Percentiles rank a stretch among this genome's conserved stretches.
These are phyloP conservation scores for Aspergillus baeticus DNA, from an alignment of 495 filamentous ascomycete species.

Conservation along the genomic window DNA sequence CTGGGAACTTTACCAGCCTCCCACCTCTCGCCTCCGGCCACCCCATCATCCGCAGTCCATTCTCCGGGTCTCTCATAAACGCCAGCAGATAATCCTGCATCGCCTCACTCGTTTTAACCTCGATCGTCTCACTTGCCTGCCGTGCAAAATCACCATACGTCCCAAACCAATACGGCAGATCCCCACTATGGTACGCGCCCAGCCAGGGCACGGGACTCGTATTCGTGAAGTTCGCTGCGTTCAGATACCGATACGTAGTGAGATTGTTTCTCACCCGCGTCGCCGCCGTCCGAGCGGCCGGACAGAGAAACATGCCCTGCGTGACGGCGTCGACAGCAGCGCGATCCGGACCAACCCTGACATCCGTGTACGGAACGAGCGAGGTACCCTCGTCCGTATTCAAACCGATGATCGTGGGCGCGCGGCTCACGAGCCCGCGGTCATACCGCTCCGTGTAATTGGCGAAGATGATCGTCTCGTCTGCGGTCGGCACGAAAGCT, in stretches of 20 bases:
- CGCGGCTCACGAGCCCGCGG: too few relatives aligned
- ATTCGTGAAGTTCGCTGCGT: conserved; percentile 43
- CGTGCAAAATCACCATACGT: conserved; percentile 37
- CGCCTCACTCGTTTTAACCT: conserved; percentile 29
- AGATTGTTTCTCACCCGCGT: conserved; percentile 19
- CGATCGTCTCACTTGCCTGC: conserved; percentile 29
- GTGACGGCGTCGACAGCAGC: conserved; percentile 15
- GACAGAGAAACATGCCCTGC: conserved; percentile 8
- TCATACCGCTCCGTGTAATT: too few relatives aligned
- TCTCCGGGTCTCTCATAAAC: conserved; percentile 21
- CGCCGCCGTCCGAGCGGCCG: conserved; percentile 26
- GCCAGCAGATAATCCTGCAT: conserved; percentile 41
- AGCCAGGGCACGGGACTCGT: conserved; percentile 40
- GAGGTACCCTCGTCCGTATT: too few relatives aligned
- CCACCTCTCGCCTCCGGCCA: too few relatives aligned
- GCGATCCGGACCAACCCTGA: too few relatives aligned
- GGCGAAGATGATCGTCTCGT: too few relatives aligned
- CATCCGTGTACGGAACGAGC: too few relatives aligned
- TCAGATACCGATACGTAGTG: conserved; percentile 22
- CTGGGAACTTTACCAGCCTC: too few relatives aligned
- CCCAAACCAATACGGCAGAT: conserved; percentile 46
- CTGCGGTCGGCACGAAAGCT: too few relatives aligned
- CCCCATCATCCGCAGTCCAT: too few relatives aligned
- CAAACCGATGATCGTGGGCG: too few relatives aligned
- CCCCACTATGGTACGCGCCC: conserved; percentile 46